Evolutionary conservation across 2,329 filamentous ascomycete genomes (phyloP), one percentile per base, ranked within the genome.

Genomic region (Neophaeococcomyces aloes): DNA sequence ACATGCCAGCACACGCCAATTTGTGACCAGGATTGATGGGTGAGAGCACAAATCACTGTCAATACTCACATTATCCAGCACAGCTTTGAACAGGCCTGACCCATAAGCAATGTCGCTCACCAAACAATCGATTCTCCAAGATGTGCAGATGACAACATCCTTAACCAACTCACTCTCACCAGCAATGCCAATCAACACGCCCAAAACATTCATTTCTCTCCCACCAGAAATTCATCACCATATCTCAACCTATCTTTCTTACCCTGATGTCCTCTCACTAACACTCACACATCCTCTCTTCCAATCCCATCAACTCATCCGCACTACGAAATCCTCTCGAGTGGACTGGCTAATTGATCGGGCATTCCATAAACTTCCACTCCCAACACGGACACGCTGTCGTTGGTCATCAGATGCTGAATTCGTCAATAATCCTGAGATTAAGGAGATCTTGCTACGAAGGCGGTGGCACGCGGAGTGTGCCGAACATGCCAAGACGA

Each of bases 211-310:
- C 34, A 36, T 57, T 27, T 31, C 39, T 10, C 55, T 63, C 3
- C 61, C 61, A 8, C 51, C 57, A 0, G 61, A 63, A 47, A 46
- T 64, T 17, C 59, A 60, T 29, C 45, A 54, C 17, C 42, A 53
- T 1, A 57, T 64, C 27, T 32, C 48, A 29, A 33, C 46, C 6
- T 21, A 55, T 14, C 55, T 64, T 32, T 36, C 34, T 2, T 53
- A 60, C 40, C 53, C 55, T 25, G 57, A 59, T 38, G 7, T 49
- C 4, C 45, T 58, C 19, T 39, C 52, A 8, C 51, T 63, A 4
- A 52, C 53, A 21, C 41, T 57, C 21, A 59, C 55, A 4, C 56
- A 56, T 48, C 40, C 41, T 18, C 56, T 57, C 47, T 55, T 63
- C 32, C 31, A 18, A 29, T 14, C 23, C 44, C 39, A 42, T n/a